Conservation (phyloP, 2,329 filamentous ascomycete species). For the Dactylellina sp. region DNA sequence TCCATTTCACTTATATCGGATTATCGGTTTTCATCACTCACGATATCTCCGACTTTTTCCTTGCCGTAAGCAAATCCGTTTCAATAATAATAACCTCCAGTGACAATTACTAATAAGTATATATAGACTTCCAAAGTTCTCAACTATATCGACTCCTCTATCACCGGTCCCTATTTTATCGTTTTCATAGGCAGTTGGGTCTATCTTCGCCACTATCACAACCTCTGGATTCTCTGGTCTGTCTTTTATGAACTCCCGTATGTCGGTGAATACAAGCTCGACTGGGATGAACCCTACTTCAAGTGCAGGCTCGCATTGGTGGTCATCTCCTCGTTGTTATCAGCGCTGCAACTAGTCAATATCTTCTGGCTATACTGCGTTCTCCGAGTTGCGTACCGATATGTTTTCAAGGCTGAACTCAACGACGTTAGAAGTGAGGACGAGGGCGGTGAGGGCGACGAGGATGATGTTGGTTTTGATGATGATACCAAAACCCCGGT, state of each 20-base stretch:
- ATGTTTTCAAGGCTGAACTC: constrained; percentile 70
- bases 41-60: constrained; percentile 94
- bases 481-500: constrained; percentile 38
- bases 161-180: constrained; percentile 86
- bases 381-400: constrained; percentile 78
- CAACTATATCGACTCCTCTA: constrained; percentile 84
- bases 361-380: constrained; percentile 86
- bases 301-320: constrained; percentile 78
- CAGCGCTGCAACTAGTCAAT: constrained; percentile 78
- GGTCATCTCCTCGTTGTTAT: constrained; percentile 75
- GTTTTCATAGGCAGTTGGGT: constrained; percentile 86
- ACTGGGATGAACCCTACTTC: constrained; percentile 82
- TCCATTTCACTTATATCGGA: constrained; percentile 97
- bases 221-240: constrained; percentile 80
- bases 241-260: constrained; percentile 80
- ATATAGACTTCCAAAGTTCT: constrained; percentile 84
- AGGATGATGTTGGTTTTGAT: constrained; percentile 58
- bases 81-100: constrained; percentile 33
- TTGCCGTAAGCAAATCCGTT: constrained; percentile 74
- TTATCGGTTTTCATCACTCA: constrained; percentile 93
- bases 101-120: constrained; percentile 43
- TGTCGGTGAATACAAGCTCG: constrained; percentile 78
- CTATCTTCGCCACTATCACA: constrained; percentile 88
- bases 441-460: constrained; percentile 71
- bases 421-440: constrained; percentile 81